phyloP scores from a whole-genome alignment of 2,329 filamentous ascomycete species.

The Scolecobasidium constrictum region DNA sequence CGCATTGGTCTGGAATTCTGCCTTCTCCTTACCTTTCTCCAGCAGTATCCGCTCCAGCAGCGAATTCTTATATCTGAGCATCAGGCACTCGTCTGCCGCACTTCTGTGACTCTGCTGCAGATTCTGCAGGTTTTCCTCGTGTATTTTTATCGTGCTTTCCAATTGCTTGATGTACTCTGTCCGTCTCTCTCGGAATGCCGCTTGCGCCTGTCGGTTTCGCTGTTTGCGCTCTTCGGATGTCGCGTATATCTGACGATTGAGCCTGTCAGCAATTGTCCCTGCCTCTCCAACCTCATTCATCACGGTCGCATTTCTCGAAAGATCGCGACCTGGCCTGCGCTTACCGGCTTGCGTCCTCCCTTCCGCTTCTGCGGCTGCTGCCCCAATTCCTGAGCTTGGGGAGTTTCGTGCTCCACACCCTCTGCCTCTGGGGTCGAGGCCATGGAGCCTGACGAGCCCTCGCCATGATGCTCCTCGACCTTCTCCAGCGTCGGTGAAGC shows the following conservation, averaged over 20 bases:
- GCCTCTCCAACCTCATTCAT: slow-evolving; percentile 11
- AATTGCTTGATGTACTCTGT: slow-evolving; percentile 99
- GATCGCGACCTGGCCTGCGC: slow-evolving; percentile 22
- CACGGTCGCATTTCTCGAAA: background rate
- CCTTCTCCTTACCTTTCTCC: slow-evolving; percentile 63
- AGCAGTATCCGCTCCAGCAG: slow-evolving; percentile 88
- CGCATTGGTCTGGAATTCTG: background rate
- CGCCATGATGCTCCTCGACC: slow-evolving; percentile 28
- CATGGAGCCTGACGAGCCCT: slow-evolving; percentile 30
- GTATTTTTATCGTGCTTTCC: slow-evolving; percentile 91
- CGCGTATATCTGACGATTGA: slow-evolving; percentile 71
- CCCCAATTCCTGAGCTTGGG: slow-evolving; percentile 32
- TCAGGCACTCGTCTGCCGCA: slow-evolving; percentile 91
- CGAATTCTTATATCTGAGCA: slow-evolving; percentile 98
- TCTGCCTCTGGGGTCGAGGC: slow-evolving; percentile 38
- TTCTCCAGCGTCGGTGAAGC: slow-evolving; percentile 27
- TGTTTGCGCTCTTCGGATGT: slow-evolving; percentile 98
- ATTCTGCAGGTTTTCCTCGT: slow-evolving; percentile 87
- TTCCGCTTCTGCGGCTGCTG: slow-evolving; percentile 71
- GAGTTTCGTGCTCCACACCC: slow-evolving; percentile 16
- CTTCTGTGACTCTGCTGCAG: slow-evolving; percentile 89
- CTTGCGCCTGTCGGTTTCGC: slow-evolving; percentile 91
- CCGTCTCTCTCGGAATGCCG: slow-evolving; percentile 88
- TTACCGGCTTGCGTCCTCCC: slow-evolving; percentile 92
- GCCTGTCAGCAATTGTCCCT: slow-evolving; percentile 15